These are phyloP conservation scores for Pilatotrama ljubarskyi DNA, from an alignment of 768 basidiomycete genomes.

Conservation along the genomic window DNA sequence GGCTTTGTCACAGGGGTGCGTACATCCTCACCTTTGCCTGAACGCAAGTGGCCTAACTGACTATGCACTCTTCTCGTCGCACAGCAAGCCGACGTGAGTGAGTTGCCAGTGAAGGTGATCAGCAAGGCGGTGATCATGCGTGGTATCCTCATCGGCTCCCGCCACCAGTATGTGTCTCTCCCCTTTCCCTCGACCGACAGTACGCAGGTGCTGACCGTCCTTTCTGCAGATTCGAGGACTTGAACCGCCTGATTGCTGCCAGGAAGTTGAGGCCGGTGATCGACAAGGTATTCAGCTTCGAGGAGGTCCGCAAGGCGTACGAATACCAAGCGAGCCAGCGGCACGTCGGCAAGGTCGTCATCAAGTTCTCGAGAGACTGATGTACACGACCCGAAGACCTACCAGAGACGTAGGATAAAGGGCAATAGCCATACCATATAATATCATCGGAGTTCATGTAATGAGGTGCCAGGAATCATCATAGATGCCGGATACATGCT, in stretches of 20 bases:
- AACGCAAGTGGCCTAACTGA: background rate
- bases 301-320: conserved; percentile 51
- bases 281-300: conserved; percentile 59
- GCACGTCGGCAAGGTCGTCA: conserved; percentile 63
- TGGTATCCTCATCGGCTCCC: conserved; percentile 56
- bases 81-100: conserved; percentile 19
- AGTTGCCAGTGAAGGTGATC: conserved; percentile 18
- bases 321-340: conserved; percentile 51
- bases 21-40: conserved; percentile 15
- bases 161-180: conserved; percentile 46
- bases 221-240: conserved; percentile 46
- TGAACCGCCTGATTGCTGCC: conserved; percentile 49
- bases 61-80: background rate
- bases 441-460: no score
- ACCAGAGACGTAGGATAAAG: no score
- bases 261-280: conserved; percentile 50
- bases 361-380: conserved; percentile 40
- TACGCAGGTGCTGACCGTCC: conserved; percentile 38
- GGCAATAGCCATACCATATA: no score
- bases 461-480: no score
- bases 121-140: conserved; percentile 39
- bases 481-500: no score
- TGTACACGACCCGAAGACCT: no score
- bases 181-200: conserved; percentile 12
- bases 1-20: conserved; percentile 47